Conservation (phyloP, 371 early-diverging fungal species). For the Syncephalastrum sp. region DNA sequence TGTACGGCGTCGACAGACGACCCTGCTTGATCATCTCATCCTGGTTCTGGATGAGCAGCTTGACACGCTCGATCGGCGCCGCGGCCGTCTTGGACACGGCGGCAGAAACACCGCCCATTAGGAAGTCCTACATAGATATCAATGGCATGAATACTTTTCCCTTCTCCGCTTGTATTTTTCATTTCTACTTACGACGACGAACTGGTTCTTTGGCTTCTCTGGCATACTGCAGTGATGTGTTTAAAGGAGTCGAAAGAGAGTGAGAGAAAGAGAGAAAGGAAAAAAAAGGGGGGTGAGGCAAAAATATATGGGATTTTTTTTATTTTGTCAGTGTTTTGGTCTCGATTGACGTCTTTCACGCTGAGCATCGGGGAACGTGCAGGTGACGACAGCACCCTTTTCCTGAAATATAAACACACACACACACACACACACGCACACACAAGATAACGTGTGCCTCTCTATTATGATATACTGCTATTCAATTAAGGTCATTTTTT, state of each 20-base stretch:
- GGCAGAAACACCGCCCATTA: constrained; percentile 84
- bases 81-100: constrained; percentile 93
- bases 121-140: constrained; percentile 39
- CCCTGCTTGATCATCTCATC: constrained; percentile 79
- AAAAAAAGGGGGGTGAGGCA: constrained; percentile 2
- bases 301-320: neutral
- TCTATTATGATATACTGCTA: too few relatives aligned
- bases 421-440: too few relatives aligned
- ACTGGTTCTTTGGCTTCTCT: constrained; percentile 38
- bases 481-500: too few relatives aligned
- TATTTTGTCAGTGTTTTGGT: too few relatives aligned
- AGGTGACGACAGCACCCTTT: too few relatives aligned
- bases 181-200: constrained; percentile 43
- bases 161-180: too few relatives aligned
- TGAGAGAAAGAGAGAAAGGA: constrained; percentile 8
- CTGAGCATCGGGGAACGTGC: too few relatives aligned
- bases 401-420: too few relatives aligned
- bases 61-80: constrained; percentile 86
- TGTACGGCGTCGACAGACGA: constrained; percentile 72
- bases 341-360: too few relatives aligned
- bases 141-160: neutral
- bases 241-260: neutral
- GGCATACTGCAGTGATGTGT: constrained; percentile 8
- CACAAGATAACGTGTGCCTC: too few relatives aligned
- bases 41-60: constrained; percentile 82